Conservation (phyloP, 805 yeast genomes). For the Blastobotrys robertii region DNA sequence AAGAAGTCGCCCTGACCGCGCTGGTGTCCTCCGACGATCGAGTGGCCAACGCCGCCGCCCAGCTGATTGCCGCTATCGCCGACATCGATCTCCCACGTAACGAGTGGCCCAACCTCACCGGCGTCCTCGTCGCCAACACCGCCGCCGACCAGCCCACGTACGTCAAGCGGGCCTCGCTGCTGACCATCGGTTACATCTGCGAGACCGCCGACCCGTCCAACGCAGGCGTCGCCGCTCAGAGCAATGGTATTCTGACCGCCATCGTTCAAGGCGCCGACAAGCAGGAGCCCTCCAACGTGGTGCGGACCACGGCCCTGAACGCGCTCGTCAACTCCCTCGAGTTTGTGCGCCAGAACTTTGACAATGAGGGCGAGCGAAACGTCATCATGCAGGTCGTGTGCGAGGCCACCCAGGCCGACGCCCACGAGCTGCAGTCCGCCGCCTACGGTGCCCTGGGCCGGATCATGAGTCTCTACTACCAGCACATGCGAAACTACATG, state of each 20-base stretch:
- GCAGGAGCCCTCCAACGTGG: constrained; percentile 61
- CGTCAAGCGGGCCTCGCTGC: constrained; percentile 77
- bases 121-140: constrained; percentile 77
- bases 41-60: constrained; percentile 85
- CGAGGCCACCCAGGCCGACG: constrained; percentile 92
- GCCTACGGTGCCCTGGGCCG: constrained; percentile 93
- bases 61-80: constrained; percentile 94
- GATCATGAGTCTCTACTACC: constrained; percentile 82
- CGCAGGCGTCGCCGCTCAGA: constrained; percentile 68
- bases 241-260: constrained; percentile 88
- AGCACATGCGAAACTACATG: constrained; percentile 90
- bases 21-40: constrained; percentile 58
- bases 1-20: constrained; percentile 48
- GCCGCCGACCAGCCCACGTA: constrained; percentile 64
- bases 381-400: constrained; percentile 98
- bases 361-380: constrained; percentile 88
- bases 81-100: constrained; percentile 81
- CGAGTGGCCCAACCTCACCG: constrained; percentile 84
- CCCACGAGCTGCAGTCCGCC: constrained; percentile 76
- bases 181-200: constrained; percentile 92
- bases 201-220: constrained; percentile 83
- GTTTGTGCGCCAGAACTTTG: constrained; percentile 81
- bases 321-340: constrained; percentile 87
- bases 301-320: constrained; percentile 81
- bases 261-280: constrained; percentile 94